phyloP scores from a whole-genome alignment of 805 yeast genomes.

The Yamadazyma phyllophila region DNA sequence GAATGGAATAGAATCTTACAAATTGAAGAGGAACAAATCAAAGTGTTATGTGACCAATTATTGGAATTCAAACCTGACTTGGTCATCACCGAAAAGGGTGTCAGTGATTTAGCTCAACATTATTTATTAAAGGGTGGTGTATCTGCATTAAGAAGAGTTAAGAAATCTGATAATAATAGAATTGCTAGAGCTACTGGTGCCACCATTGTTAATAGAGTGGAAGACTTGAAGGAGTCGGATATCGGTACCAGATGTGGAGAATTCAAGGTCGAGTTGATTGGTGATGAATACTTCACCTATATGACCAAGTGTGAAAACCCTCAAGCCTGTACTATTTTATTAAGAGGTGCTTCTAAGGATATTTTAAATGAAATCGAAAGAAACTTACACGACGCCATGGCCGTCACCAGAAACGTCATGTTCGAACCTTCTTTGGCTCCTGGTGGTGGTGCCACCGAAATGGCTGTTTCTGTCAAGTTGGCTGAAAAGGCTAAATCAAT shows the following conservation, averaged over 20 bases:
- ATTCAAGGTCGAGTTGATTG: constrained; percentile 91
- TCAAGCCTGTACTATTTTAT: constrained; percentile 86
- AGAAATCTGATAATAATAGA: constrained; percentile 93
- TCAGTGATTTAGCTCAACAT: constrained; percentile 96
- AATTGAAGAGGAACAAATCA: constrained; percentile 97
- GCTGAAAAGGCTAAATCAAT: constrained; percentile 88
- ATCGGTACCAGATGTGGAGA: constrained; percentile 86
- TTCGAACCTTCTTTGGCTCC: constrained; percentile 94
- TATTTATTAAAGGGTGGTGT: constrained; percentile 90
- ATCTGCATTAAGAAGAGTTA: constrained; percentile 88
- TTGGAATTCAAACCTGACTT: constrained; percentile 86
- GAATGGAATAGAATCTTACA: constrained; percentile 95
- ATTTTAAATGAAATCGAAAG: constrained; percentile 94
- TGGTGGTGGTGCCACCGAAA: constrained; percentile 99
- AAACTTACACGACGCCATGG: constrained; percentile 97
- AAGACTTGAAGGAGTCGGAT: constrained; percentile 88
- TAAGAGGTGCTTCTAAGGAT: constrained; percentile 97
- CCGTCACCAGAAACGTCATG: constrained; percentile 92
- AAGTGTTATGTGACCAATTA: constrained; percentile 78
- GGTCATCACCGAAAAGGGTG: constrained; percentile 97
- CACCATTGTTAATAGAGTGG: constrained; percentile 91
- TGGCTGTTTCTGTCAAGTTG: constrained; percentile 90
- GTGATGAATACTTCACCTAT: constrained; percentile 94
- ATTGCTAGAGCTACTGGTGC: constrained; percentile 98
- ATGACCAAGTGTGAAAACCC: constrained; percentile 80